Evolutionary conservation across 2,329 filamentous ascomycete genomes (phyloP).

Genomic region (Cladophialophora immunda): DNA sequence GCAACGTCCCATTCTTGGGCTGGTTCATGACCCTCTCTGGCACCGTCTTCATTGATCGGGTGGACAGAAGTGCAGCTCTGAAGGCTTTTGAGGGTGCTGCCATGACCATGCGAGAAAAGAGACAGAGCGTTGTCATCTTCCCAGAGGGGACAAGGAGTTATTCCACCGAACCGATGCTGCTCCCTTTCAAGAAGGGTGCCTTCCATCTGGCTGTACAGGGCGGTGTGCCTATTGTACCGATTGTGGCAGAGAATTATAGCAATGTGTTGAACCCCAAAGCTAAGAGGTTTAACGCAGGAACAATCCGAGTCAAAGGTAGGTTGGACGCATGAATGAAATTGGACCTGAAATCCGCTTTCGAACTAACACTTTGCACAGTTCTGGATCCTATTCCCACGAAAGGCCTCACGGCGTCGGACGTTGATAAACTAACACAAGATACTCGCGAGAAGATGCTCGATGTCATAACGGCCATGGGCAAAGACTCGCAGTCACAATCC

Average conservation of each 20-base stretch:
- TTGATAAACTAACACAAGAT: conserved; percentile 74
- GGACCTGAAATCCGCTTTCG: neutral
- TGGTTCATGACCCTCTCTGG: conserved; percentile 93
- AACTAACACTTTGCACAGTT: conserved; percentile 59
- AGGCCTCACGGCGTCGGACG: conserved; percentile 76
- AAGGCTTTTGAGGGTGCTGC: conserved; percentile 86
- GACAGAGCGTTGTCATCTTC: conserved; percentile 67
- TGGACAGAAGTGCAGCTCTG: conserved; percentile 81
- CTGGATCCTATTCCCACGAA: conserved; percentile 81
- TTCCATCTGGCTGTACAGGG: conserved; percentile 96
- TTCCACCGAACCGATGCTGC: conserved; percentile 77
- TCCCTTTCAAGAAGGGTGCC: conserved; percentile 99
- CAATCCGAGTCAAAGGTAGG: conserved; percentile 78
- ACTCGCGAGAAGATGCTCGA: conserved; percentile 80
- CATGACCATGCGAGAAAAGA: conserved; percentile 74
- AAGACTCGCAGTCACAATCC: conserved; percentile 32
- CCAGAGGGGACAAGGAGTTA: conserved; percentile 92
- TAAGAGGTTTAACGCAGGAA: conserved; percentile 71
- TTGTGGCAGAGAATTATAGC: conserved; percentile 82
- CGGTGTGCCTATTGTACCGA: conserved; percentile 88
- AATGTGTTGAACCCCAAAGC: conserved; percentile 73
- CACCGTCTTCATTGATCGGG: conserved; percentile 93
- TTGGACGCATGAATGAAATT: conserved; percentile 9
- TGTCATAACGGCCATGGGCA: conserved; percentile 56
- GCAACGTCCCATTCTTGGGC: conserved; percentile 81